Evolutionary conservation across 257 asterid genomes (phyloP), one percentile per base, ranked within the genome.

Genomic region (Fraxinus excelsior): DNA sequence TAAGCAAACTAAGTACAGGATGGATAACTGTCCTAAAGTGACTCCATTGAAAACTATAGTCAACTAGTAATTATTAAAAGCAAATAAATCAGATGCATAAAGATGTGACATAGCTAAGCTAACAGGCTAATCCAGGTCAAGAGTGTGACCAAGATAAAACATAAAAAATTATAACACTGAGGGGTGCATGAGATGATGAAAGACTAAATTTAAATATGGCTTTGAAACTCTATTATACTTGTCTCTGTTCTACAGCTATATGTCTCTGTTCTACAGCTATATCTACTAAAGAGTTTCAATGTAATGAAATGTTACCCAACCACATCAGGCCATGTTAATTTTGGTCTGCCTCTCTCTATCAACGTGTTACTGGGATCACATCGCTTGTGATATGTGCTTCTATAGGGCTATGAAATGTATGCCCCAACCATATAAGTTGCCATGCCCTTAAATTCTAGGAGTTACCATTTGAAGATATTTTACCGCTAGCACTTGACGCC

Each of bases 1-100:
- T 74, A 77, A 66, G 53, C 62, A 70, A 77, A 37, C 74, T 77
- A 31, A 69, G 80, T 38, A 67, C 11, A 74, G 19, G 74, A 75
- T 70, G 49, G 16, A 32, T 74, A 32, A 53, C 37, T 35, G 74
- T 7, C 69, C 25, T 64, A 58, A 56, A 80, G 74, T 4, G 74
- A 74, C 70, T 42, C 70, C 67, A 23, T 7, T 13, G 78, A 82
- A 68, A 37, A 53, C 76, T 56, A 66, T 73, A 35, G 35, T 35
- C 69, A 56, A 29, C 77, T 25, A 46, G 71, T 31, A 67, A 56
- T 4, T 0, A 56, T 18, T 56, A n/a, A n/a, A 56, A n/a, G 23
- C 12, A 18, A 2, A 56, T n/a, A 56, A 56, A 56, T 25, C 78
- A 74, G 67, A 62, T 37, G 75, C 40, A 21, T 19, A 64, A 21